A percentile compares a stretch with the other conserved stretches of the same genome.
phyloP scores from a whole-genome alignment of 805 yeast species.

The Lipomyces spencermartinsiae region DNA sequence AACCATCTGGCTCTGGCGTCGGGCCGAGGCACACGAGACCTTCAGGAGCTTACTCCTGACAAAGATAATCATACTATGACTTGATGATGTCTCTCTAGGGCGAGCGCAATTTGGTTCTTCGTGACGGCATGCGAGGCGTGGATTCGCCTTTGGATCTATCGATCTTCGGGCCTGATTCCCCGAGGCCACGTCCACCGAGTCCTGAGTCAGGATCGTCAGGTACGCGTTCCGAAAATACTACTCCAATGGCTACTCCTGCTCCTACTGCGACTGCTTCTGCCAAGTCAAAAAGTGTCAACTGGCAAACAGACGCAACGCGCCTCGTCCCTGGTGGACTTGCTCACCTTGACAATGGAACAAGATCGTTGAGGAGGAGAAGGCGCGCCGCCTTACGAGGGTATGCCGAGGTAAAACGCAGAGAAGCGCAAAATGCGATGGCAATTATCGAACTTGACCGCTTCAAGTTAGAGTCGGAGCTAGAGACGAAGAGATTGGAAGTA shows the following conservation, averaged over 20 bases:
- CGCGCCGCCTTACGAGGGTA: slow-evolving; percentile 5
- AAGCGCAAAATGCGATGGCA: background rate
- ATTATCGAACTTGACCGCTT: slow-evolving; percentile 5
- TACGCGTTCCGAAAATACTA: background rate
- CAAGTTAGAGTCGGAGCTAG: background rate
- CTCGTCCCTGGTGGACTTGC: no score
- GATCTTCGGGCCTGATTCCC: slow-evolving; percentile 4
- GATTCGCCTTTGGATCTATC: slow-evolving; percentile 3
- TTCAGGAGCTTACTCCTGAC: no score
- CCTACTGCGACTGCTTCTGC: background rate
- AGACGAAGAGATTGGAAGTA: slow-evolving; percentile 4
- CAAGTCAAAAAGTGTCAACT: no score
- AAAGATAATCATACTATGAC: no score
- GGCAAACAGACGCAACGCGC: no score
- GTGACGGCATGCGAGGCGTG: slow-evolving; percentile 1
- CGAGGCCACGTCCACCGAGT: background rate
- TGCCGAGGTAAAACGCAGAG: background rate
- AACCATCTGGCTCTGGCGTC: no score
- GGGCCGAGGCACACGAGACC: no score
- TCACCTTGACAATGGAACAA: no score
- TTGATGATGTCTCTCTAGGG: slow-evolving; percentile 8
- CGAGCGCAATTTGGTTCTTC: background rate
- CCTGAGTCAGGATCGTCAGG: slow-evolving; percentile 7
- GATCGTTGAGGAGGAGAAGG: background rate
- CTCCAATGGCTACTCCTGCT: background rate